phyloP scores from a whole-genome alignment of 2,329 filamentous ascomycete genomes.

The Claviceps africana region DNA sequence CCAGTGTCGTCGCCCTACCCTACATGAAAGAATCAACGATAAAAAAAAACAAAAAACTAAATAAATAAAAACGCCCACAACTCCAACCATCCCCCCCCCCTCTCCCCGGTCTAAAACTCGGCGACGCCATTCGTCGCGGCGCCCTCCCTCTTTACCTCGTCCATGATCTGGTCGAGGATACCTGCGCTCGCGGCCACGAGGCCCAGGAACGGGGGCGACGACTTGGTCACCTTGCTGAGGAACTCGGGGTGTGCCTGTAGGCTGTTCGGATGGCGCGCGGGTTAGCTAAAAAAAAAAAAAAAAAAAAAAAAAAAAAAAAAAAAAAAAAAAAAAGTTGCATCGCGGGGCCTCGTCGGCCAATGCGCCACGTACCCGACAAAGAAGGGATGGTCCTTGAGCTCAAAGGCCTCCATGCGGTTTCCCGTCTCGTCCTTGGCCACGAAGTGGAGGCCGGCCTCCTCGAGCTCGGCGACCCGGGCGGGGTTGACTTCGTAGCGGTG shows the following conservation, averaged over 20 bases:
- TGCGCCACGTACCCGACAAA: conserved; percentile 44
- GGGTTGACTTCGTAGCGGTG: conserved; percentile 90
- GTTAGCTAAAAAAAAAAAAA: no score
- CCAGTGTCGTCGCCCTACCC: no score
- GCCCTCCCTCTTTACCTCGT: conserved; percentile 5
- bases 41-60: no score
- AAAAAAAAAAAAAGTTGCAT: no score
- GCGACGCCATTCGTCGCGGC: background rate
- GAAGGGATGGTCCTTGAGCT: conserved; percentile 71
- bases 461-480: conserved; percentile 52
- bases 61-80: no score
- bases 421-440: conserved; percentile 68
- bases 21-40: no score
- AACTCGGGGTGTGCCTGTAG: conserved; percentile 90
- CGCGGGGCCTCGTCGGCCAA: no score
- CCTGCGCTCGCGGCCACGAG: conserved; percentile 70
- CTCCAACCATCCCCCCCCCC: no score
- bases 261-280: conserved; percentile 22
- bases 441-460: conserved; percentile 56
- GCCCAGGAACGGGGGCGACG: conserved; percentile 52
- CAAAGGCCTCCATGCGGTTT: conserved; percentile 69
- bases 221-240: conserved; percentile 36
- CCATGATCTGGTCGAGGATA: conserved; percentile 35
- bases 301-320: no score
- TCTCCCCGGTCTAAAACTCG: conserved; percentile 3